Evolutionary conservation across 805 yeast genomes (phyloP), one percentile per base, ranked within the genome.

Genomic region (Lipomyces spencermartinsiae): DNA sequence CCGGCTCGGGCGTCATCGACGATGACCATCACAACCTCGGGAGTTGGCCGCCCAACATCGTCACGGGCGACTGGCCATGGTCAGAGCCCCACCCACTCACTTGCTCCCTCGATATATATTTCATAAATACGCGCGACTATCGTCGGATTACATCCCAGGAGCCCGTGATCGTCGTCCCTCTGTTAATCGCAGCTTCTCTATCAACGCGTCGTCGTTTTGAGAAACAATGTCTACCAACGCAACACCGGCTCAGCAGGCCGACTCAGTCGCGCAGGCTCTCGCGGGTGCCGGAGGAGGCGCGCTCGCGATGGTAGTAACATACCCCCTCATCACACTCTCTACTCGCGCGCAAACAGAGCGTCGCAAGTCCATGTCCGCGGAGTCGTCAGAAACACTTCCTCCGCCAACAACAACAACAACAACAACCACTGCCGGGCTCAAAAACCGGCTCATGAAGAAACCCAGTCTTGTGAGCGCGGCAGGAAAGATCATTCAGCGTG

Each of bases 251-350:
- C 61, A 72, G 73, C 61, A 72, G 73, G 33, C 67, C 67, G 81
- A 80, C 71, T 80, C 79, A 61, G 80, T 91, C 49, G 92, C 95
- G 14, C 97, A 93, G 76, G 97, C 97, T n/a, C 78, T 93, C 10
- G 90, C 97, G 5, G 98, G 98, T 10, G 97, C 97, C 46, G 89
- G 93, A 6, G 97, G 97, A 34, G 98, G 98, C 14, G 93, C 94
- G 29, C 83, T 92, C 35, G 86, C 97, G 1, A 90, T 92, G 89
- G 85, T 89, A 0, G 87, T 92, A 53, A 93, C 98, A 0, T 93
- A 93, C 76, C 98, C 98, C 1, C 81, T 93, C 73, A 92, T 92
- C 68, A 90, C 97, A 0, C 80, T 93, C 65, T 89, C 97, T 1
- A 93, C 97, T 0, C 85, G 91, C 63, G 96, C 97, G 3, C 98